Base-by-base conservation (phyloP, 805 yeast genomes). In the Wickerhamomyces sydowiorum region DNA sequence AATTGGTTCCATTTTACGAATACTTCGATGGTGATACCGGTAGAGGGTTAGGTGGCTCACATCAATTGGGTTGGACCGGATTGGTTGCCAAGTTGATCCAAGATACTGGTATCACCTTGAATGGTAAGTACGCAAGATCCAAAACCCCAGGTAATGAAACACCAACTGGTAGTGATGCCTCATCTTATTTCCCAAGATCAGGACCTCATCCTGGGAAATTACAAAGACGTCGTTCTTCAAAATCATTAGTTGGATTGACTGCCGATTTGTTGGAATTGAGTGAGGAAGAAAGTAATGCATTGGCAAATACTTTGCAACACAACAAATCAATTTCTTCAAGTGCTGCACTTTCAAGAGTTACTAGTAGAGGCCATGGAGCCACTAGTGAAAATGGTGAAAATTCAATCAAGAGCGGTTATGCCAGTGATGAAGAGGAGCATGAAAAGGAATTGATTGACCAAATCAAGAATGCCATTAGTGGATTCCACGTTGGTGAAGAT, bases 31-130 rank as follows among this genome's bases (percentile, higher is more conserved):
- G 95, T 51, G 97, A 89, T 59, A 84, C 93, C 2, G 97, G 97
- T 31, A 76, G 96, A 51, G 97, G 96, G 6, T 66, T 89, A 43
- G 97, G 97, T 27, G 88, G 96, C 2, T 80, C 89, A 40, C 96
- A 90, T 67, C 97, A 89, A 66, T 83, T 89, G 70, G 97, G 97
- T 12, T 89, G 97, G 97, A 89, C 96, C 1, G 90, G 95, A 0
- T 72, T 90, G 36, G 93, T 88, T 40, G 95, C 96, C 34, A 85
- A 91, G 64, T 78, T 89, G 77, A 86, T 90, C 56, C 93, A 86
- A 59, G 91, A 90, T 64, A 85, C 86, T 35, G 96, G 96, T 45
- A 73, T 79, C 36, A 74, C 87, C 0, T 78, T 82, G 57, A 64
- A 32, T 21, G 15, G 35, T 48, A 30, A 34, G 36, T 43, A 47